Evolutionary conservation across 495 filamentous ascomycete genomes (phyloP).

Genomic region (Halenospora varia): DNA sequence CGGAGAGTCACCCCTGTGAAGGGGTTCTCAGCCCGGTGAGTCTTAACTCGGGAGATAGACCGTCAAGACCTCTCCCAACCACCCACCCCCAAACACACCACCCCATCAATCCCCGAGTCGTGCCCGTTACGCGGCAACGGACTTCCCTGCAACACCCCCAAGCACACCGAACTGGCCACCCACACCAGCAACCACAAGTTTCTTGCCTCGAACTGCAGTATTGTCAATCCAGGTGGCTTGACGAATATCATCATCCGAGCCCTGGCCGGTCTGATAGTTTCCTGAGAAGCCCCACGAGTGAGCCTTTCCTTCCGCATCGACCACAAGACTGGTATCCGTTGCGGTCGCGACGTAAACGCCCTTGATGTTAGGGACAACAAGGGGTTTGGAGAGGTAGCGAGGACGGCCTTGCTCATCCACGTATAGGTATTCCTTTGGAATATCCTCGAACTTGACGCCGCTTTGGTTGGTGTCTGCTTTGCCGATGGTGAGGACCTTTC

Average conservation of each 20-base stretch:
- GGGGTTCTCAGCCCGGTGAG: too few species aligned
- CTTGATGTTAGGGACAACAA: conserved; percentile 31
- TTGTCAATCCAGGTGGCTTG: conserved; percentile 59
- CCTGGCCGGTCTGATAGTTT: conserved; percentile 65
- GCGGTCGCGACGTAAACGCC: conserved; percentile 42
- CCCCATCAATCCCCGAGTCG: too few species aligned
- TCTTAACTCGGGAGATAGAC: too few species aligned
- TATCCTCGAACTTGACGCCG: conserved; percentile 47
- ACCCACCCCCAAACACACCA: too few species aligned
- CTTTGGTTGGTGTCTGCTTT: conserved; percentile 60
- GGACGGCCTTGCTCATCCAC: conserved; percentile 41
- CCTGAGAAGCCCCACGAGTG: conserved; percentile 68
- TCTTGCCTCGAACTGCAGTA: conserved; percentile 52
- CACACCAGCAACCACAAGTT: conserved; percentile 53
- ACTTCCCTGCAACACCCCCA: conserved; percentile 22
- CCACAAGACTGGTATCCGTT: conserved; percentile 56
- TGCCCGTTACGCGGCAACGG: not conserved
- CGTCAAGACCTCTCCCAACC: too few species aligned
- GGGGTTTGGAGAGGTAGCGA: conserved; percentile 54
- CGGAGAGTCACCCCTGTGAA: too few species aligned
- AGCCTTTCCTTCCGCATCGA: conserved; percentile 55
- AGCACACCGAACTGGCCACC: conserved; percentile 68
- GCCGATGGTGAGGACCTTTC: conserved; percentile 65
- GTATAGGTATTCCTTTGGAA: conserved; percentile 51
- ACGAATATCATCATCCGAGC: conserved; percentile 53